A percentile compares a stretch with the other conserved stretches of the same genome.
phyloP scores from a whole-genome alignment of 371 early-diverging fungal genomes.

The Rhizopus microsporus region DNA sequence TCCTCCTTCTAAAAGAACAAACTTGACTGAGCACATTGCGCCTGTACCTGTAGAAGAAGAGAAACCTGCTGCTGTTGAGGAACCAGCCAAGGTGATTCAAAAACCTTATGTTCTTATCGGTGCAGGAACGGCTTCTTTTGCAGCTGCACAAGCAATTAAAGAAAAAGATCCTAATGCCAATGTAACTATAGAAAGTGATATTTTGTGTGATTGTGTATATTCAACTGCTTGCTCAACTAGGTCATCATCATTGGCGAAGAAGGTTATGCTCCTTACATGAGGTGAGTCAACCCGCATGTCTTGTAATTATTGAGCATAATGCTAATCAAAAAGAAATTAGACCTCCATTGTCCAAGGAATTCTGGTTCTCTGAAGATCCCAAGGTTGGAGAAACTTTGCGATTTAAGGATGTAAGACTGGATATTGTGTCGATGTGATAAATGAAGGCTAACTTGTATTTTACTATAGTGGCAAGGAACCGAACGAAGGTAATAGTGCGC shows the following conservation, averaged over 20 bases:
- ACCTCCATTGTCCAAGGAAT: conserved; percentile 74
- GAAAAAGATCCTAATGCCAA: conserved; percentile 69
- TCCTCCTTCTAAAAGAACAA: conserved; percentile 42
- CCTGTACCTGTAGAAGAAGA: conserved; percentile 15
- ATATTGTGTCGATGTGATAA: background rate
- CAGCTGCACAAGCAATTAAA: conserved; percentile 70
- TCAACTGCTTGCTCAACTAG: conserved; percentile 19
- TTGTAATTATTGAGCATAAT: background rate
- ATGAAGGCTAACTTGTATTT: background rate
- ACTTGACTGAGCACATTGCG: background rate
- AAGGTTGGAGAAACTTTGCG: conserved; percentile 49
- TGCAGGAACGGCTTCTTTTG: conserved; percentile 70
- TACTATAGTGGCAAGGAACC: conserved; percentile 63
- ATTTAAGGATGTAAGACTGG: conserved; percentile 62
- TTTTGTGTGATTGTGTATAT: background rate
- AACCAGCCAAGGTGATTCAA: conserved; percentile 30
- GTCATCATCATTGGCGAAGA: conserved; percentile 71
- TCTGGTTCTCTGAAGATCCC: conserved; percentile 69
- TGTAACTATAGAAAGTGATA: conserved; percentile 30
- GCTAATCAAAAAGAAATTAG: conserved; percentile 12
- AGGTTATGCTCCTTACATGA: conserved; percentile 66
- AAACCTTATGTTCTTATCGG: conserved; percentile 62
- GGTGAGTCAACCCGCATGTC: conserved; percentile 25
- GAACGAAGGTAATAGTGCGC: conserved; percentile 51
- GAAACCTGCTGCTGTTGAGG: conserved; percentile 8